Evolutionary conservation across 2,329 filamentous ascomycete genomes (phyloP).

Genomic region (Blastomyces silverae): DNA sequence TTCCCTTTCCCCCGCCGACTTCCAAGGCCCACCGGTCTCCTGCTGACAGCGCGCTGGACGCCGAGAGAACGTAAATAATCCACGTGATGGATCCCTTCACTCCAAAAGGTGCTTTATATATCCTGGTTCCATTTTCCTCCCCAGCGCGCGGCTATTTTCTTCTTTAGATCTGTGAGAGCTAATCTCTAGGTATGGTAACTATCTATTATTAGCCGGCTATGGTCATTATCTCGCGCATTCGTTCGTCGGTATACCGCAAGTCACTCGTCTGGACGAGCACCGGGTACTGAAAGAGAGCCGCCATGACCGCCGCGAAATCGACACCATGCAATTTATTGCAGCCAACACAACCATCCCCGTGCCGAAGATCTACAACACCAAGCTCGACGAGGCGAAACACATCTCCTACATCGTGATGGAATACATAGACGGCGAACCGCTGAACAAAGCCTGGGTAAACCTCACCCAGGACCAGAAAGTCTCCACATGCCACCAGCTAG

Average conservation of each 20-base stretch:
- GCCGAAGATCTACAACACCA: constrained; percentile 9
- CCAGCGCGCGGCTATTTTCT: not conserved
- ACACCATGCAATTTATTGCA: constrained; percentile 11
- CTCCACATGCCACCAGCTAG: constrained; percentile 5
- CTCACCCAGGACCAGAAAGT: constrained; percentile 6
- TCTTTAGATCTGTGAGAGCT: not conserved
- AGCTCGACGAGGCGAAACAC: not conserved
- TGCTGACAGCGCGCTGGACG: too few relatives aligned
- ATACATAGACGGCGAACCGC: constrained; percentile 11
- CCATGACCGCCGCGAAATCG: constrained; percentile 5
- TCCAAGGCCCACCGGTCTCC: too few relatives aligned
- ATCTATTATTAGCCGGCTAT: constrained; percentile 8
- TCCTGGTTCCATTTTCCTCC: too few relatives aligned
- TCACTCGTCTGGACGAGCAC: constrained; percentile 12
- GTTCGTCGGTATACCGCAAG: not conserved
- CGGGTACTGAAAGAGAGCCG: constrained; percentile 7
- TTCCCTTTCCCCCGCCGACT: too few relatives aligned
- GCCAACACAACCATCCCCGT: constrained; percentile 13
- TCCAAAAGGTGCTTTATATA: too few relatives aligned
- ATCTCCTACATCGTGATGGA: constrained; percentile 9
- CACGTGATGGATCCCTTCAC: too few relatives aligned
- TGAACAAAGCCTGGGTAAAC: constrained; percentile 10
- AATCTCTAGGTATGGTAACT: too few relatives aligned
- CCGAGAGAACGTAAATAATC: too few relatives aligned
- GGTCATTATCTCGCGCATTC: constrained; percentile 7